Conservation (phyloP, 148 eudicot genomes). For the Arbutus unedo region DNA sequence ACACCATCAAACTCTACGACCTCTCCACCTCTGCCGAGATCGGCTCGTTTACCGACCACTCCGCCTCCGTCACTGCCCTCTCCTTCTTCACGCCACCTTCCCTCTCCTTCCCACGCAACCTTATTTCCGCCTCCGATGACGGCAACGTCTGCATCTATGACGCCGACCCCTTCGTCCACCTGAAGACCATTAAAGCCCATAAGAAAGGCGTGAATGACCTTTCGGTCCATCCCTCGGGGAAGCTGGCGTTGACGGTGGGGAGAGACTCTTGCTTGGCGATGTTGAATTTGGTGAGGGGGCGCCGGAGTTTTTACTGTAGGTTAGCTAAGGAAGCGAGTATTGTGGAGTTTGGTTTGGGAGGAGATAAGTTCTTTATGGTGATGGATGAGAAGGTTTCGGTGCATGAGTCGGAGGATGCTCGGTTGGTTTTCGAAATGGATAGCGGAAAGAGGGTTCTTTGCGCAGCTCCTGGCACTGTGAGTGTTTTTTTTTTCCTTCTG, state of each 20-base stretch:
- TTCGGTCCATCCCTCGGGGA: slow-evolving; percentile 72
- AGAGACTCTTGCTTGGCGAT: slow-evolving; percentile 63
- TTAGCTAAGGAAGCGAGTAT: slow-evolving; percentile 62
- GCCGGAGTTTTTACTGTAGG: slow-evolving; percentile 65
- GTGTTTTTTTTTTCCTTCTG: slow-evolving; percentile 10
- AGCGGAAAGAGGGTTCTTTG: slow-evolving; percentile 60
- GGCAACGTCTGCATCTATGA: slow-evolving; percentile 69
- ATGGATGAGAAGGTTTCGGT: slow-evolving; percentile 58
- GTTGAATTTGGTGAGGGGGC: slow-evolving; percentile 82
- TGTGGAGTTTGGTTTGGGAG: slow-evolving; percentile 46
- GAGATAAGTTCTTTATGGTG: slow-evolving; percentile 68
- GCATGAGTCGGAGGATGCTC: slow-evolving; percentile 76
- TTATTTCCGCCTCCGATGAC: slow-evolving; percentile 60
- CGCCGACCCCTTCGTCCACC: slow-evolving; percentile 62
- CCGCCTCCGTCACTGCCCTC: slow-evolving; percentile 57
- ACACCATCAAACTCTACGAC: slow-evolving; percentile 88
- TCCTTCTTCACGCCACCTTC: slow-evolving; percentile 45
- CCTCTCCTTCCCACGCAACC: slow-evolving; percentile 66
- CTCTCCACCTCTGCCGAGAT: slow-evolving; percentile 67
- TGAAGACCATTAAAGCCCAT: slow-evolving; percentile 54
- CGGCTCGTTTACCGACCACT: slow-evolving; percentile 61
- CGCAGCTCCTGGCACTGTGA: slow-evolving; percentile 61
- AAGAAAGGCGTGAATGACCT: slow-evolving; percentile 53
- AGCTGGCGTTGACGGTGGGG: slow-evolving; percentile 65
- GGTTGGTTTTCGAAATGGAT: slow-evolving; percentile 44